These are phyloP conservation scores for Cladosporium sp. DNA, from an alignment of 2,329 filamentous ascomycete genomes.

Conservation along the genomic window DNA sequence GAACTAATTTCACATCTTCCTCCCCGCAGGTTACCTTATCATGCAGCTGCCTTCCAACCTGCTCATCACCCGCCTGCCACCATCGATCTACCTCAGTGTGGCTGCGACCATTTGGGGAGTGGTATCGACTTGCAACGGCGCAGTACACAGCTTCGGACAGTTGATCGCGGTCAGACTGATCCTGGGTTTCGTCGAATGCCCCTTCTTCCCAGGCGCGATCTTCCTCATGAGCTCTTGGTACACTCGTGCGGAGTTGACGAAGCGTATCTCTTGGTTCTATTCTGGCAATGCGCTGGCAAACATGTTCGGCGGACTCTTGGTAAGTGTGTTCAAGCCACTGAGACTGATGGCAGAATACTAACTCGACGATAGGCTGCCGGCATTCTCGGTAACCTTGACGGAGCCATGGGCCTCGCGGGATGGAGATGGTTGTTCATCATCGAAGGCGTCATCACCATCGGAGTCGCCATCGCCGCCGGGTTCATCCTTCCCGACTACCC, in stretches of 20 bases:
- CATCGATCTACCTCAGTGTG: slow-evolving; percentile 54
- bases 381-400: slow-evolving; percentile 40
- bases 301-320: slow-evolving; percentile 17
- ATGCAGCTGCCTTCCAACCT: slow-evolving; percentile 65
- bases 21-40: slow-evolving; percentile 51
- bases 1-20: background rate
- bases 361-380: slow-evolving; percentile 43
- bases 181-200: slow-evolving; percentile 52
- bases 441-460: slow-evolving; percentile 33
- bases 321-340: background rate
- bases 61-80: slow-evolving; percentile 54
- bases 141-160: slow-evolving; percentile 43
- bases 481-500: slow-evolving; percentile 54
- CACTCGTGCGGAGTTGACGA: slow-evolving; percentile 46
- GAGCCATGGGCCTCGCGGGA: slow-evolving; percentile 41
- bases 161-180: slow-evolving; percentile 52
- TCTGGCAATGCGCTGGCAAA: slow-evolving; percentile 37
- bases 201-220: slow-evolving; percentile 47
- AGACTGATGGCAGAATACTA: background rate
- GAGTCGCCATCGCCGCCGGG: slow-evolving; percentile 31
- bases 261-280: slow-evolving; percentile 29
- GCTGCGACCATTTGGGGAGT: slow-evolving; percentile 48
- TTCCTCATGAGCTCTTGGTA: slow-evolving; percentile 54
- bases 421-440: slow-evolving; percentile 46
- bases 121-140: slow-evolving; percentile 49